phyloP scores from a whole-genome alignment of 2,329 filamentous ascomycete species.

The Colletotrichum sp. region DNA sequence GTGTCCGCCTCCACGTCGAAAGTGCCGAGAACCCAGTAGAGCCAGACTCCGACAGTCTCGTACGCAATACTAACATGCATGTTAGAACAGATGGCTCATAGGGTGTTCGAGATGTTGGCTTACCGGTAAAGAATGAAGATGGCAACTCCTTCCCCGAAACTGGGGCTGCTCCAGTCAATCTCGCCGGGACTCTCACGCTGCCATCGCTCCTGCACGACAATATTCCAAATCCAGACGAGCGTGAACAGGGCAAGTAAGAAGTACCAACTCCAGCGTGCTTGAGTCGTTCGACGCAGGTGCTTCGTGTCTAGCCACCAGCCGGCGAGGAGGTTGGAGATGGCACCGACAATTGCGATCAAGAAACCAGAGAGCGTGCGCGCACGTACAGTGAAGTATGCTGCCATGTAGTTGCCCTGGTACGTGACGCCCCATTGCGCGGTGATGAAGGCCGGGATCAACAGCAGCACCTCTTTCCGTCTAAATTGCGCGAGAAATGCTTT shows the following conservation, averaged over 20 bases:
- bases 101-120: constrained; percentile 37
- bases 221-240: constrained; percentile 10
- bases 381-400: constrained; percentile 19
- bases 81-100: not conserved
- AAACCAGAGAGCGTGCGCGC: constrained; percentile 27
- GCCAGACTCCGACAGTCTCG: constrained; percentile 32
- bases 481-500: constrained; percentile 5
- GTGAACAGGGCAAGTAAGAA: constrained; percentile 8
- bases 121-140: constrained; percentile 53
- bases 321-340: constrained; percentile 12
- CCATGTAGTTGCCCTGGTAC: constrained; percentile 23
- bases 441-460: constrained; percentile 19
- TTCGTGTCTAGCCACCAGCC: constrained; percentile 19
- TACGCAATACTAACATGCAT: not conserved
- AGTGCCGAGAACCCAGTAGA: constrained; percentile 54
- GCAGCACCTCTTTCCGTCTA: constrained; percentile 9
- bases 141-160: constrained; percentile 50
- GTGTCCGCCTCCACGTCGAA: constrained; percentile 57
- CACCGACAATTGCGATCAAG: constrained; percentile 43
- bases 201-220: constrained; percentile 15
- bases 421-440: constrained; percentile 23
- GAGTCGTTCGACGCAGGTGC: constrained; percentile 5
- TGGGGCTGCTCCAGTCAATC: constrained; percentile 47
- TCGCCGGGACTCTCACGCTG: constrained; percentile 31
- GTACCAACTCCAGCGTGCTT: constrained; percentile 16